Evolutionary conservation across 108 stramenopile species (phyloP).

Genomic region (Nitzschia sp.): DNA sequence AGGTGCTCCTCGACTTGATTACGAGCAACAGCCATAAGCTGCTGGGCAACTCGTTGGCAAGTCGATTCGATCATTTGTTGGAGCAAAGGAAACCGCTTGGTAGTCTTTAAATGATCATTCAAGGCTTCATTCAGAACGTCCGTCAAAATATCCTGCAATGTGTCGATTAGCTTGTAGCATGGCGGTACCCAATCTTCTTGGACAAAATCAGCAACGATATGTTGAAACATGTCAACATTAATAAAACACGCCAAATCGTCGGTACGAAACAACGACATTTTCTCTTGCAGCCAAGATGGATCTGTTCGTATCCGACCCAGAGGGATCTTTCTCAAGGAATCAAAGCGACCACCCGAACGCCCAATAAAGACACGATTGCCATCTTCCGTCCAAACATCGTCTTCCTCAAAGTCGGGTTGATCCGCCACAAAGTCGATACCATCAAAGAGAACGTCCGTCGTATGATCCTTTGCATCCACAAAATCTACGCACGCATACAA

Average conservation of each 20-base stretch:
- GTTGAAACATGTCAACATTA: slow-evolving; percentile 65
- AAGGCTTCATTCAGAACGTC: slow-evolving; percentile 8
- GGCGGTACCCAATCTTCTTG: slow-evolving; percentile 64
- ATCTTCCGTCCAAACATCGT: slow-evolving; percentile 55
- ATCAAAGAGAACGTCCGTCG: slow-evolving; percentile 49
- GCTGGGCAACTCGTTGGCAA: slow-evolving; percentile 14
- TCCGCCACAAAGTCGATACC: slow-evolving; percentile 31
- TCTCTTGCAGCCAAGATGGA: slow-evolving; percentile 58
- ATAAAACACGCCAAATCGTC: slow-evolving; percentile 72
- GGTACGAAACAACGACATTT: slow-evolving; percentile 57
- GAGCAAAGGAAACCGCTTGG: slow-evolving; percentile 34
- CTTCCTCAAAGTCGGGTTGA: slow-evolving; percentile 30
- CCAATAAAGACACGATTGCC: slow-evolving; percentile 59
- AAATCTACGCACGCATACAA: slow-evolving; percentile 48
- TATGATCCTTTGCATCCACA: slow-evolving; percentile 30
- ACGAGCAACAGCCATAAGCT: slow-evolving; percentile 38
- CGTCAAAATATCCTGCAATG: slow-evolving; percentile 17
- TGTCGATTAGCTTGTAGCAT: slow-evolving; percentile 24
- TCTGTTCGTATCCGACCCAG: slow-evolving; percentile 49
- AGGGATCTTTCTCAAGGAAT: slow-evolving; percentile 52
- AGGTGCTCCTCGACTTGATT: slow-evolving; percentile 52
- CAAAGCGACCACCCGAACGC: slow-evolving; percentile 37
- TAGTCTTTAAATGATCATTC: neutral
- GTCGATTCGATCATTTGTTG: slow-evolving; percentile 30
- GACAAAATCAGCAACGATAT: slow-evolving; percentile 64